Evolutionary conservation across 2,329 filamentous ascomycete species (phyloP), one percentile per base, ranked within the genome.

Genomic region (Thielaviopsis ethacetica): DNA sequence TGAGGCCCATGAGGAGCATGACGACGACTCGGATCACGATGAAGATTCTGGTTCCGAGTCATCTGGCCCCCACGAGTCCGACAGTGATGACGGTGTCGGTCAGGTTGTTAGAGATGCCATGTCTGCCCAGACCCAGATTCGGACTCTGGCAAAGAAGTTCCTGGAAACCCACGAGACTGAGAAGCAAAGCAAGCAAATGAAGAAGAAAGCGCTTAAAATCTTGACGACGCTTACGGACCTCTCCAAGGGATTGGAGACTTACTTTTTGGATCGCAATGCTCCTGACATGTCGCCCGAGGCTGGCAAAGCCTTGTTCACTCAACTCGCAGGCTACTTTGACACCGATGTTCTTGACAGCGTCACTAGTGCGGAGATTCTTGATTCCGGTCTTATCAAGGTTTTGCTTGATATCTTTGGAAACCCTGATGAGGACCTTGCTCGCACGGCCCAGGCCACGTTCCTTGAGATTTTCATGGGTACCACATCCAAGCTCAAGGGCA

Each of bases 311-410:
- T 74, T 95, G 0, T 97, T 97, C 71, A 75, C 77, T 34, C 81
- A 79, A 56, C 74, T 98, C 60, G 88, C 90, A 0, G 79, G 80
- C 2, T 91, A 93, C 67, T 98, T 98, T 65, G 86, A 94, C 66
- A 84, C 85, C 0, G 88, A 96, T 70, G 85, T 93, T 1, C 71
- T 95, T 58, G 87, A 95, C 67, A 95, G 89, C 68, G 91, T 96
- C 57, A 98, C 93, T 0, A 98, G 93, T 70, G 91, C 91, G 54
- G 93, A 98, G 68, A 75, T 98, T 34, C 80, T 97, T 57, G 89
- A 88, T 30, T 97, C 93, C 1, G 88, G 90, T 19, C 82, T 98
- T 59, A 91, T 98, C 12, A 82, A 88, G 52, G 83, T 88, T 10
- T 75, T 98, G 1, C 79, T 97, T 51, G 81, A 87, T 34, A 80